Conservation (phyloP, 345 rosid species). For the Pelargonium nanum region DNA sequence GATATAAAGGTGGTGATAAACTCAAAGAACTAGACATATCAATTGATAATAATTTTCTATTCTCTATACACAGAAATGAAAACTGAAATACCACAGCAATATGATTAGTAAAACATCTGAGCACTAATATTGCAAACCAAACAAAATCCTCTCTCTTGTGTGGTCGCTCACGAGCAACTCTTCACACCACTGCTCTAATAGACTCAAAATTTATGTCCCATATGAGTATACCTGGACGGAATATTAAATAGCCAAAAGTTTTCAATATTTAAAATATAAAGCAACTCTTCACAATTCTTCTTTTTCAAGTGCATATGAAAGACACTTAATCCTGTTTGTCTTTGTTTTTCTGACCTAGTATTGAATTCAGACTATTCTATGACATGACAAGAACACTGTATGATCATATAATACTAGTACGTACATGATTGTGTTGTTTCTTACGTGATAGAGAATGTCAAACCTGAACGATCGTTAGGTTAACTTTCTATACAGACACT, state of each 20-base stretch:
- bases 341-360: neutral
- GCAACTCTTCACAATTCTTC: neutral
- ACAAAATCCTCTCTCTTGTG: too few species aligned
- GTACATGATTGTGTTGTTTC: neutral
- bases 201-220: too few species aligned
- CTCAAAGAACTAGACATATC: neutral
- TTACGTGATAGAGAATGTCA: neutral
- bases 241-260: too few species aligned
- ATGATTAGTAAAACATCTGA: neutral
- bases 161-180: too few species aligned
- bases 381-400: neutral
- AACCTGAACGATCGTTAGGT: neutral
- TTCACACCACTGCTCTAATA: too few species aligned
- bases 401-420: neutral
- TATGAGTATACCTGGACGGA: too few species aligned
- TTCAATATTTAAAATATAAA: neutral
- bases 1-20: neutral
- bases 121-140: neutral
- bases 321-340: neutral
- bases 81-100: too few species aligned
- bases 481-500: neutral
- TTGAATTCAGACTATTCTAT: neutral
- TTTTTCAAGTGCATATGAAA: neutral
- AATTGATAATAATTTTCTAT: neutral
- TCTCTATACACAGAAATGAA: too few species aligned